These are phyloP conservation scores for Tricladium varicosporioides DNA, from an alignment of 2,329 filamentous ascomycete species.

Conservation along the genomic window DNA sequence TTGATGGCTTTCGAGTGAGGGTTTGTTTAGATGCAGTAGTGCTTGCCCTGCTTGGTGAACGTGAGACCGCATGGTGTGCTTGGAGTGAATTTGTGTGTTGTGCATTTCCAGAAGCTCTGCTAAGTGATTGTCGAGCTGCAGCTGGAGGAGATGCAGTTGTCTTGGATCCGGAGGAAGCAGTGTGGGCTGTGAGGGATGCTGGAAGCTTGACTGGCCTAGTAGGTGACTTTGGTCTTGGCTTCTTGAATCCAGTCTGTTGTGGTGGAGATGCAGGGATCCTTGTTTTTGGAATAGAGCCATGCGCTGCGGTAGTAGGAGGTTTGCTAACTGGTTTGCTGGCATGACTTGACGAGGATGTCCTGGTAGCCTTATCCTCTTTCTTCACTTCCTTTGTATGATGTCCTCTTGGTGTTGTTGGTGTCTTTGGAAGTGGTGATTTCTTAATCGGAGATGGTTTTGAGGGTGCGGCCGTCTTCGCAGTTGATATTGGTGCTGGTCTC, in stretches of 20 bases:
- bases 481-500: constrained; percentile 27
- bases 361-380: constrained; percentile 17
- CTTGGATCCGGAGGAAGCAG: constrained; percentile 67
- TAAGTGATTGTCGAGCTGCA: constrained; percentile 40
- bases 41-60: constrained; percentile 31
- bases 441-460: constrained; percentile 33
- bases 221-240: constrained; percentile 64
- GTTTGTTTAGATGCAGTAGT: constrained; percentile 18
- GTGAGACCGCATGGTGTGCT: constrained; percentile 33
- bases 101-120: constrained; percentile 38
- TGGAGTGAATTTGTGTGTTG: constrained; percentile 31
- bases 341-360: constrained; percentile 16
- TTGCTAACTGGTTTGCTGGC: constrained; percentile 26
- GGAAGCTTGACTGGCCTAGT: constrained; percentile 67
- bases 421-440: constrained; percentile 36
- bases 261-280: constrained; percentile 27
- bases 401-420: constrained; percentile 36
- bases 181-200: constrained; percentile 66
- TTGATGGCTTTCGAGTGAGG: constrained; percentile 28
- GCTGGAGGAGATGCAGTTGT: constrained; percentile 39
- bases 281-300: constrained; percentile 23
- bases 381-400: constrained; percentile 23
- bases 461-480: constrained; percentile 19
- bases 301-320: constrained; percentile 17
- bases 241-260: constrained; percentile 42